These are phyloP conservation scores for Coffea eugenioides DNA, from an alignment of 257 asterid genomes.

Conservation along the genomic window DNA sequence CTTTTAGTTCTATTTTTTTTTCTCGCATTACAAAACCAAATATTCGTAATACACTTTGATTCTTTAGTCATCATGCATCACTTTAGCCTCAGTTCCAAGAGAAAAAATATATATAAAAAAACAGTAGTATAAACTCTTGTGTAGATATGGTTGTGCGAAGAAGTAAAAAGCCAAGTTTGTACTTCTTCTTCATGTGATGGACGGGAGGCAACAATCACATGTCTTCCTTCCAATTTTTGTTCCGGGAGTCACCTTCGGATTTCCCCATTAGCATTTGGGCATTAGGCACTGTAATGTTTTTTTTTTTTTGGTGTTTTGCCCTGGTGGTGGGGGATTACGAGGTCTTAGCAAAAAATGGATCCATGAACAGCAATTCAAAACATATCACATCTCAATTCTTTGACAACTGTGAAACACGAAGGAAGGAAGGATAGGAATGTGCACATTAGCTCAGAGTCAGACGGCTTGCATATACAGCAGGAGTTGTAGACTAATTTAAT, in stretches of 20 bases:
- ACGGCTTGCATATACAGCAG: neutral
- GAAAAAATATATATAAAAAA: no score
- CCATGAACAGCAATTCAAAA: neutral
- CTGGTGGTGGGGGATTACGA: neutral
- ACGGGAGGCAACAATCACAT: neutral
- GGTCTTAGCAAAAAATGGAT: neutral
- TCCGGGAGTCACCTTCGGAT: neutral
- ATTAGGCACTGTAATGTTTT: neutral
- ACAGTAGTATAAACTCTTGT: no score
- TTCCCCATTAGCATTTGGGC: neutral
- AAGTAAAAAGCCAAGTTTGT: no score
- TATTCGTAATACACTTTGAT: no score
- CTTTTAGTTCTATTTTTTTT: no score
- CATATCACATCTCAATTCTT: neutral
- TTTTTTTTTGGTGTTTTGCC: neutral
- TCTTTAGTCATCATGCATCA: no score
- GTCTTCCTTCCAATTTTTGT: neutral
- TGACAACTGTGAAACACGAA: no score
- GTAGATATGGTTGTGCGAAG: no score
- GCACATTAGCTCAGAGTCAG: neutral
- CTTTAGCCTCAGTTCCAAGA: no score
- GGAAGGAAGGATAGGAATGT: neutral
- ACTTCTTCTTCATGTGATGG: neutral
- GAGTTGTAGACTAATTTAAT: neutral
- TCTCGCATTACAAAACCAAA: no score